Evolutionary conservation across 2,329 filamentous ascomycete species (phyloP).

Genomic region (Alternaria angustiovoidea): DNA sequence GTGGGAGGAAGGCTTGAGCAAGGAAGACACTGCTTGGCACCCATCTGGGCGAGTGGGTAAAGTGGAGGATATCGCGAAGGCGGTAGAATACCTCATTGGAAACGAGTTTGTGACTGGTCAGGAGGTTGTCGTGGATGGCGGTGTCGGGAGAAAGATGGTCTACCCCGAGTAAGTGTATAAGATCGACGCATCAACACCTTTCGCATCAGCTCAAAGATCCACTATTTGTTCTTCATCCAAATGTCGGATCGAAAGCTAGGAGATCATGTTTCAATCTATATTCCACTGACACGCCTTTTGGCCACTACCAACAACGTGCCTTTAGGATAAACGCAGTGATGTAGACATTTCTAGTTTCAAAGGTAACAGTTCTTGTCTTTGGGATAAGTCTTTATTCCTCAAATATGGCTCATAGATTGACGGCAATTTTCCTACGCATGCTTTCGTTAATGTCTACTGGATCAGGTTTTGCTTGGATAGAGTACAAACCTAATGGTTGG

Average conservation of each 20-base stretch:
- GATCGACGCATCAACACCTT: not conserved
- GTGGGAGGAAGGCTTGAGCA: conserved; percentile 59
- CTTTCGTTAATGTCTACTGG: not conserved
- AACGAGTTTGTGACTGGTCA: conserved; percentile 55
- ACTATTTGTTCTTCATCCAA: not conserved
- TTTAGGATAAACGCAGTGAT: not conserved
- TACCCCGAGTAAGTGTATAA: conserved; percentile 41
- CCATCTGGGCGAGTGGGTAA: conserved; percentile 60
- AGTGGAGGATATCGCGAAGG: conserved; percentile 56
- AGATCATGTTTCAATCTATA: too few species aligned
- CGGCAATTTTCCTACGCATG: too few species aligned
- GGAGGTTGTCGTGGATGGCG: conserved; percentile 58
- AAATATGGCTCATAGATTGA: not conserved
- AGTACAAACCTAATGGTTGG: not conserved
- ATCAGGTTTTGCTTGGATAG: not conserved
- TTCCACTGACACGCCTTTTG: not conserved
- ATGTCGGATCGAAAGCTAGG: not conserved
- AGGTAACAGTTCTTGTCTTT: not conserved
- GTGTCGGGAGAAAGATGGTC: conserved; percentile 58
- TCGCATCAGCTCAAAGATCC: not conserved
- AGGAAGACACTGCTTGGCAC: conserved; percentile 60
- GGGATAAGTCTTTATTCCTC: not conserved
- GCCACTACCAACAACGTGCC: not conserved
- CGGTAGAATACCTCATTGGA: conserved; percentile 53
- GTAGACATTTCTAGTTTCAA: not conserved